phyloP scores from a whole-genome alignment of 805 yeast species.

The Myxozyma sirexii region DNA sequence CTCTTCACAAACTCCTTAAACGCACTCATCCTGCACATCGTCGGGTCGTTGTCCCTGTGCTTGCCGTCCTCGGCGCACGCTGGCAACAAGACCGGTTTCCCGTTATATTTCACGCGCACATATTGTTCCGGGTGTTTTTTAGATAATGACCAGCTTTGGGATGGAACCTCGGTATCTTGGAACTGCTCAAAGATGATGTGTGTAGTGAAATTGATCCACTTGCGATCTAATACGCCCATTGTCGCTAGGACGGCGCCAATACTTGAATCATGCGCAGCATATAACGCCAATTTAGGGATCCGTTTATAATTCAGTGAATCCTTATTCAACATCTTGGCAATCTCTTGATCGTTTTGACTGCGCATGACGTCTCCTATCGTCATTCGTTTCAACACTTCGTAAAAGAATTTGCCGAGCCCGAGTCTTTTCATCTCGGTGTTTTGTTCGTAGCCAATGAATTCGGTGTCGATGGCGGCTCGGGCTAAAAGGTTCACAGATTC shows the following conservation, averaged over 20 bases:
- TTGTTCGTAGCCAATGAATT: constrained; percentile 21
- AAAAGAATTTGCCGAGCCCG: constrained; percentile 33
- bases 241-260: constrained; percentile 33
- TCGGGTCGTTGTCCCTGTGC: constrained; percentile 13
- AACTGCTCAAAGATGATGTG: constrained; percentile 33
- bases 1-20: constrained; percentile 15
- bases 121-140: constrained; percentile 3
- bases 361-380: constrained; percentile 19
- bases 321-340: constrained; percentile 12
- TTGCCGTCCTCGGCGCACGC: constrained; percentile 19
- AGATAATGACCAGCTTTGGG: neutral
- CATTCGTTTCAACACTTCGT: constrained; percentile 29
- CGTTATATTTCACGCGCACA: constrained; percentile 33
- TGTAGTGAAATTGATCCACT: constrained; percentile 34
- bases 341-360: constrained; percentile 16
- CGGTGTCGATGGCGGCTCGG: constrained; percentile 26
- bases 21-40: constrained; percentile 26
- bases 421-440: constrained; percentile 19
- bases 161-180: neutral
- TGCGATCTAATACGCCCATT: constrained; percentile 31
- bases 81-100: constrained; percentile 29
- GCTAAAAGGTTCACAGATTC: constrained; percentile 21
- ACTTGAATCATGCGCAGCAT: constrained; percentile 35
- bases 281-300: constrained; percentile 27
- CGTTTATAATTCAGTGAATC: neutral